Conservation (phyloP, 768 basidiomycete species). For the Trametes coccinea region DNA sequence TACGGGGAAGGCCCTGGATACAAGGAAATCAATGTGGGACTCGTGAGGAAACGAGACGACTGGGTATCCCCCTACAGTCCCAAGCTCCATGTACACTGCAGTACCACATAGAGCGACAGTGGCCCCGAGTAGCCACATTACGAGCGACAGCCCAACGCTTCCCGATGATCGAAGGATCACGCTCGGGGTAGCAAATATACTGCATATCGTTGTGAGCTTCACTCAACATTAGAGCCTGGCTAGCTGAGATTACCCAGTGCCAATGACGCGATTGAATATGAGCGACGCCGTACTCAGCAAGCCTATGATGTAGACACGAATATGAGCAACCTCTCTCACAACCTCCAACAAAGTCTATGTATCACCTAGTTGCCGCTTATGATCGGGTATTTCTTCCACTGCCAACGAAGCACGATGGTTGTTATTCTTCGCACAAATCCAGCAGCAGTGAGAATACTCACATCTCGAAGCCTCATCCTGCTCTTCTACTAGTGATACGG, state of each 20-base stretch:
- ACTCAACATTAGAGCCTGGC: conserved; percentile 1
- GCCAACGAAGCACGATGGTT: no score
- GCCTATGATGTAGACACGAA: conserved; percentile 1
- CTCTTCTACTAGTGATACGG: not conserved
- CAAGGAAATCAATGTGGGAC: not conserved
- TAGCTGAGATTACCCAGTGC: conserved; percentile 53
- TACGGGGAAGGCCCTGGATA: conserved; percentile 61
- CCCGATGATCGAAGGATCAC: conserved; percentile 65
- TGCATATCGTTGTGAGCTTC: conserved; percentile 26
- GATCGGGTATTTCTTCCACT: conserved; percentile 49
- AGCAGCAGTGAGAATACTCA: not conserved
- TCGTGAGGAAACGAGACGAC: no score
- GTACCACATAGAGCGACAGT: conserved; percentile 65
- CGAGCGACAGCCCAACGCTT: conserved; percentile 65
- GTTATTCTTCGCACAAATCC: no score
- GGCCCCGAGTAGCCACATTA: conserved; percentile 73
- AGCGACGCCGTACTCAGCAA: conserved; percentile 49
- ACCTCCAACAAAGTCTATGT: no score
- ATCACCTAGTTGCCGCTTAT: conserved; percentile 52
- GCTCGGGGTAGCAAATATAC: conserved; percentile 72
- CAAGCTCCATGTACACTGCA: conserved; percentile 72
- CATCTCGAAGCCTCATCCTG: not conserved
- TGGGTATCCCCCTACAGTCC: conserved; percentile 49
- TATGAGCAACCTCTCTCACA: no score
- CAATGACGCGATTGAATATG: conserved; percentile 77